Base-by-base conservation (phyloP, 1,284 basidiomycete genomes). In the Malassezia obtusa region DNA sequence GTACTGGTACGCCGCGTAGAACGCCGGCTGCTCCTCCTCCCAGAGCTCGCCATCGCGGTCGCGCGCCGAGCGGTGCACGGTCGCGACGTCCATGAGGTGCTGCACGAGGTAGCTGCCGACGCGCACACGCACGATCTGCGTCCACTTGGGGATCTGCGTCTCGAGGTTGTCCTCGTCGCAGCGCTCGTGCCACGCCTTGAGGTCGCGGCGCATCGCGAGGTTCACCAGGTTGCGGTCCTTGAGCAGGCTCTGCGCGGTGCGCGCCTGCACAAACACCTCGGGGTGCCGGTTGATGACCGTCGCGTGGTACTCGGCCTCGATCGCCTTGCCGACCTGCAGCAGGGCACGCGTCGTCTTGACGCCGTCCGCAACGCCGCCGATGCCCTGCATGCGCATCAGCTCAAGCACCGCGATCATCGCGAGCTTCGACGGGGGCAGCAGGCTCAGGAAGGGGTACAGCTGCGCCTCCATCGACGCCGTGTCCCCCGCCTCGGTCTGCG, bases 1-100 rank as follows among this genome's bases (percentile, higher is more conserved):
- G 70, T 94, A 95, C 76, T 96, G 91, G 72, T 95, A 95, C 2
- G 83, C 80, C 70, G 95, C 89, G 58, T 83, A 85, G 76, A 98
- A 92, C 0, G 91, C 92, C 0, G 88, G 87, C 65, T 96, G 92
- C 15, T 79, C 77, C 76, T 96, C 90, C 36, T 65, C 62, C 70
- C 71, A 67, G 33, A 66, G 36, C 19, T 62, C 43, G 46, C 70
- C 63, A 41, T 69, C 62, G 26, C 65, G 57, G 50, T 73, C 71
- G 21, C 47, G 57, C 24, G 64, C 68, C 33, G 56, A 80, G 50
- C 89, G 79, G 43, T 78, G 78, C n/a, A 96, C 84, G 49, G 81
- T 82, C 1, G 91, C 88, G 1, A 84, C 81, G 47, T 88, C 83
- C 81, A 94, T 85, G 57, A 95, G 76, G 51, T 82, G 82, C 61